Conservation (phyloP, 805 yeast genomes). For the Pichia heedii region DNA sequence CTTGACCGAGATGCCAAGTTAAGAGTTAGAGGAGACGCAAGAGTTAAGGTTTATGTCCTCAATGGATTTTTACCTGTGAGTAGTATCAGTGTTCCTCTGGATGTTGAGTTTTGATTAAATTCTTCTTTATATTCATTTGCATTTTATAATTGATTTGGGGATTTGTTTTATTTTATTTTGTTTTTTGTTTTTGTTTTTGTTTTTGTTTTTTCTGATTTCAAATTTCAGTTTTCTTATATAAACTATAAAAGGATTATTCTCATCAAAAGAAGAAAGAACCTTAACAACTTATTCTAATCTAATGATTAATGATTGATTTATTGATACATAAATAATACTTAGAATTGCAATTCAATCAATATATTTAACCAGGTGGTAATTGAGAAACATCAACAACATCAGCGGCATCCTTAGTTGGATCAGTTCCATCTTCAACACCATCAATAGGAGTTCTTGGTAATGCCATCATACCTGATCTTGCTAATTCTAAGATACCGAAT, state of each 20-base stretch:
- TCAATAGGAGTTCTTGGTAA: constrained; percentile 90
- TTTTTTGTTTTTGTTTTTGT: not conserved
- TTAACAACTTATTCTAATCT: not conserved
- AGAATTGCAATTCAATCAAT: not conserved
- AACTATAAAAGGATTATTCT: no score
- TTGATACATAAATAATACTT: not conserved
- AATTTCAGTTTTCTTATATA: not conserved
- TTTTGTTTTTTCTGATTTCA: not conserved
- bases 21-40: constrained; percentile 28
- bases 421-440: constrained; percentile 39
- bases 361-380: constrained; percentile 82
- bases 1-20: constrained; percentile 24
- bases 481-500: constrained; percentile 91
- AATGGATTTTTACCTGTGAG: constrained; percentile 28
- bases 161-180: not conserved
- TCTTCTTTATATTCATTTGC: not conserved
- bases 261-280: no score
- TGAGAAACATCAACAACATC: constrained; percentile 80
- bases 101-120: constrained; percentile 20
- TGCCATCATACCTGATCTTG: constrained; percentile 98
- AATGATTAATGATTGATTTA: not conserved
- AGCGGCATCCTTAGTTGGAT: constrained; percentile 43
- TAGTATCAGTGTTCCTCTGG: constrained; percentile 24
- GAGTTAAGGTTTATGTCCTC: constrained; percentile 23
- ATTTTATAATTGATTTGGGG: not conserved